phyloP scores from a whole-genome alignment of 495 filamentous ascomycete species.

The Penicillium egyptiacum region DNA sequence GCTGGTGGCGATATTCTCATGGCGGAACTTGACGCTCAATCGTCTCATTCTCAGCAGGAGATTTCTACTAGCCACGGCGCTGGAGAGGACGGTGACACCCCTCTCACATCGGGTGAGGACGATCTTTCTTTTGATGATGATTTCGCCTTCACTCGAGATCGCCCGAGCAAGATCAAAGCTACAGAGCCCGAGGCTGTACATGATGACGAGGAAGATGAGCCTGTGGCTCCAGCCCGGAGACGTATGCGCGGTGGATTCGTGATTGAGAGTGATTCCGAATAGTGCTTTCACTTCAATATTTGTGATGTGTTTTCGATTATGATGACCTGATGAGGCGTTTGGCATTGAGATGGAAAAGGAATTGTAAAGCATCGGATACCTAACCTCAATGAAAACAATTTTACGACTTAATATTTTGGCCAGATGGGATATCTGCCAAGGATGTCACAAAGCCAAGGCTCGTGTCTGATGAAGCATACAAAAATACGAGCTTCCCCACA shows the following conservation, averaged over 20 bases:
- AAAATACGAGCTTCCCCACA: conserved; percentile 6
- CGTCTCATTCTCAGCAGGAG: conserved; percentile 22
- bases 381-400: conserved; percentile 8
- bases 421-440: not conserved
- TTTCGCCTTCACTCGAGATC: conserved; percentile 36
- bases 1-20: conserved; percentile 41
- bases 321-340: conserved; percentile 38
- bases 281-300: conserved; percentile 10
- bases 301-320: conserved; percentile 15
- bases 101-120: conserved; percentile 33
- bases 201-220: conserved; percentile 34
- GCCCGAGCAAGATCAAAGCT: conserved; percentile 13
- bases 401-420: not conserved
- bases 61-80: conserved; percentile 23
- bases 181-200: conserved; percentile 14
- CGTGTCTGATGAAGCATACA: not conserved
- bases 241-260: conserved; percentile 49
- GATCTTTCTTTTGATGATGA: conserved; percentile 44
- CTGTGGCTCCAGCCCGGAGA: conserved; percentile 33
- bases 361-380: conserved; percentile 16
- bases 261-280: conserved; percentile 54
- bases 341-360: conserved; percentile 15
- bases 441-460: not conserved
- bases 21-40: conserved; percentile 29
- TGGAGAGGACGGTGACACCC: conserved; percentile 30